Conservation (phyloP, 148 eudicot species). For the Camellia sinensis region DNA sequence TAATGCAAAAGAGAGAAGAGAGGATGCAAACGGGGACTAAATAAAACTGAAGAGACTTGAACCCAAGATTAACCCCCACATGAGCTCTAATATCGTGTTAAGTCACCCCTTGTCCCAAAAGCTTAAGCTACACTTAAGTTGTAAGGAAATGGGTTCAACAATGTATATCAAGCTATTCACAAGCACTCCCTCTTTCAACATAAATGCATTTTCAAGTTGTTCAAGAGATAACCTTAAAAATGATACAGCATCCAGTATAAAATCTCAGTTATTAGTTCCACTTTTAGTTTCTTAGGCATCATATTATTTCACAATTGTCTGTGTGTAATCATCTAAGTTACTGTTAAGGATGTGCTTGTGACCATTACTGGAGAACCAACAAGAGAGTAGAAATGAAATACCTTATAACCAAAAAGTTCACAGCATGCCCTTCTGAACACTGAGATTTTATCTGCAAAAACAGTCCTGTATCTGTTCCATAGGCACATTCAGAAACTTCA, state of each 20-base stretch:
- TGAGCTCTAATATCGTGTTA: too few relatives aligned
- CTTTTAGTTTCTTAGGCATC: neutral
- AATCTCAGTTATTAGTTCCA: neutral
- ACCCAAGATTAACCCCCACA: too few relatives aligned
- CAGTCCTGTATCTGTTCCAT: constrained; percentile 84
- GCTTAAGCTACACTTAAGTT: too few relatives aligned
- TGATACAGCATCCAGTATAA: neutral
- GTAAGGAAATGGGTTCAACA: too few relatives aligned
- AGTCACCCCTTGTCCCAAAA: too few relatives aligned
- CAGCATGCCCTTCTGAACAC: constrained; percentile 99
- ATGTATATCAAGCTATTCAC: neutral
- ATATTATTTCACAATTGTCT: neutral
- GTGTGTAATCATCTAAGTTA: neutral
- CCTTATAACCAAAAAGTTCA: constrained; percentile 99
- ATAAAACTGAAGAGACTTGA: too few relatives aligned
- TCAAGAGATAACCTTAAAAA: neutral
- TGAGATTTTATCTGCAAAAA: constrained; percentile 95
- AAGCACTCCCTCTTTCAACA: neutral
- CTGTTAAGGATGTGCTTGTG: neutral
- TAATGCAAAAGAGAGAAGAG: too few relatives aligned
- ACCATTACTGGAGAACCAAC: neutral
- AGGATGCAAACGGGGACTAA: too few relatives aligned
- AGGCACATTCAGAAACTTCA: constrained; percentile 18
- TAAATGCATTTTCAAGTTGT: neutral
- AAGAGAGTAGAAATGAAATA: constrained; percentile 16